These are phyloP conservation scores for Plasmodium vinckei DNA, from an alignment of 169 alveolate species.

Conservation along the genomic window DNA sequence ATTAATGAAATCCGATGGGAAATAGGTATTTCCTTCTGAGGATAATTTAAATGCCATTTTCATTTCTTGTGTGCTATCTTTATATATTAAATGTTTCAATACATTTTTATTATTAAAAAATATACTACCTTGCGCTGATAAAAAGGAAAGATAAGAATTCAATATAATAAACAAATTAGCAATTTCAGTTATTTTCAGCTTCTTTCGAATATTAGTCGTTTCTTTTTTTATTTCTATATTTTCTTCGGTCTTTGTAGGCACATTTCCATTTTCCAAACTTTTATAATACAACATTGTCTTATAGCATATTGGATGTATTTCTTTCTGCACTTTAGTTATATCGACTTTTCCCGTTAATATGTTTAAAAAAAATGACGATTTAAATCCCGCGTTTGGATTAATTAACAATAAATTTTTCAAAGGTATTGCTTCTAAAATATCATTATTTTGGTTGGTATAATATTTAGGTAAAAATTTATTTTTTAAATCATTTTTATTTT, in stretches of 20 bases:
- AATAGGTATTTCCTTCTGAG: slow-evolving; percentile 17
- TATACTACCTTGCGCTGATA: slow-evolving; percentile 4
- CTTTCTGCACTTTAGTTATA: slow-evolving; percentile 26
- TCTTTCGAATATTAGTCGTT: slow-evolving; percentile 16
- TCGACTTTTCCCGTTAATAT: slow-evolving; percentile 9
- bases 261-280: background rate
- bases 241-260: no score
- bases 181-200: slow-evolving; percentile 13
- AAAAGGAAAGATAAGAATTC: slow-evolving; percentile 62
- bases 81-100: slow-evolving; percentile 32
- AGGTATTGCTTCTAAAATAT: slow-evolving; percentile 31
- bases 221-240: background rate
- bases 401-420: slow-evolving; percentile 29
- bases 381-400: slow-evolving; percentile 3
- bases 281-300: slow-evolving; percentile 33
- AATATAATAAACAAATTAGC: slow-evolving; percentile 35
- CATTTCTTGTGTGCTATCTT: slow-evolving; percentile 19
- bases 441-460: slow-evolving; percentile 26
- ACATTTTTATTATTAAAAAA: slow-evolving; percentile 20
- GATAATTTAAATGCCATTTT: background rate
- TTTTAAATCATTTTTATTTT: slow-evolving; percentile 6
- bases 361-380: slow-evolving; percentile 19
- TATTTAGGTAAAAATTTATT: slow-evolving; percentile 36
- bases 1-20: slow-evolving; percentile 20
- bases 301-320: slow-evolving; percentile 65